phyloP scores from a whole-genome alignment of 2,329 filamentous ascomycete genomes.

The Colletotrichum sp. region DNA sequence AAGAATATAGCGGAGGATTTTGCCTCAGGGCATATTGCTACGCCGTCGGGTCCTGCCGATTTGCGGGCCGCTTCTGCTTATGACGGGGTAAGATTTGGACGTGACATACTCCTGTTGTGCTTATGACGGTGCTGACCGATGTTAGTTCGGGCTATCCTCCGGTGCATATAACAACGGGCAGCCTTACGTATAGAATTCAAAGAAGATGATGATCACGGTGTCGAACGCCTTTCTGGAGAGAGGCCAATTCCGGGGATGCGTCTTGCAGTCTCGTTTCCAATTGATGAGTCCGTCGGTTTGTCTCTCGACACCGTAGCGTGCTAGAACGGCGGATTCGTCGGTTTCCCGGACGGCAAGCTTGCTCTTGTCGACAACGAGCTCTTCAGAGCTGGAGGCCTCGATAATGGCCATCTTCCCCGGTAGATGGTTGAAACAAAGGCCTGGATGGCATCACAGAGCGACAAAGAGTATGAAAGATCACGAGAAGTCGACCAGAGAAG shows the following conservation, averaged over 20 bases:
- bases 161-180: background rate
- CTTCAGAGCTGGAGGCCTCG: background rate
- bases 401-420: background rate
- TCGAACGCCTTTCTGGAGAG: constrained; percentile 23
- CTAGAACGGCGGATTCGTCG: background rate
- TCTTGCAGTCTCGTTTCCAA: constrained; percentile 2
- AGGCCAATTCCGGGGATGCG: constrained; percentile 24
- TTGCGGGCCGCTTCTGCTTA: background rate
- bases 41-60: background rate
- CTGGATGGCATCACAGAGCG: background rate
- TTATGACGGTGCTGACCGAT: constrained; percentile 4
- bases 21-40: background rate
- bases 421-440: background rate
- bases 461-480: background rate
- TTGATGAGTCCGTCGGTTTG: constrained; percentile 5
- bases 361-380: background rate
- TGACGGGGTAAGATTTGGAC: too few relatives aligned
- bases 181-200: constrained; percentile 27
- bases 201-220: constrained; percentile 22
- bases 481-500: background rate
- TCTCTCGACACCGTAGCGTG: constrained; percentile 8
- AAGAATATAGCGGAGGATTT: too few relatives aligned
- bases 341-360: background rate
- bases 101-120: constrained; percentile 10
- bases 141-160: background rate